A percentile compares a stretch with the other conserved stretches of the same genome.
Evolutionary conservation across 257 asterid species (phyloP).

Genomic region (Nicotiana otophora): DNA sequence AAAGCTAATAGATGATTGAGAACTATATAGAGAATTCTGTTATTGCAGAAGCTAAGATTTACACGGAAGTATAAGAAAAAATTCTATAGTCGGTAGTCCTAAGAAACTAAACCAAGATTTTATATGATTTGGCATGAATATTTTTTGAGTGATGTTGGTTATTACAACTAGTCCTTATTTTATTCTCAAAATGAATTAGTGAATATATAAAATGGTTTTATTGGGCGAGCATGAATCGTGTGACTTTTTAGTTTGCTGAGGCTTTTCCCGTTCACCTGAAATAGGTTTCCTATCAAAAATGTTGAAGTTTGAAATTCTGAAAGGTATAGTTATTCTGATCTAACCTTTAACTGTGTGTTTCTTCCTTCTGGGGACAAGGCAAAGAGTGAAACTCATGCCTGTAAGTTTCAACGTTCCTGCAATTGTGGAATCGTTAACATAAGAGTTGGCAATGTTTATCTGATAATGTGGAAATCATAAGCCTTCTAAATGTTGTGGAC

Average conservation of each 20-base stretch:
- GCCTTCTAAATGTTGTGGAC: not conserved
- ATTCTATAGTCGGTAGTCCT: not conserved
- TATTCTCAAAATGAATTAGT: not conserved
- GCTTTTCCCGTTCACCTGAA: not conserved
- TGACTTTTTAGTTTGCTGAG: not conserved
- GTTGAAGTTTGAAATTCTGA: not conserved
- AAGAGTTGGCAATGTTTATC: not conserved
- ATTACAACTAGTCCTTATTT: not conserved
- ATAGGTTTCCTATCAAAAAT: not conserved
- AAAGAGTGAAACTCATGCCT: not conserved
- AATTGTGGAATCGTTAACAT: not conserved
- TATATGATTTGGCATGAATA: not conserved
- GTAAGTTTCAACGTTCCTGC: not conserved
- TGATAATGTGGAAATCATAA: not conserved
- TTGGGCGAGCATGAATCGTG: not conserved
- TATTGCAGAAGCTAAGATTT: not conserved
- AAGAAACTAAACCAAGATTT: too few relatives aligned
- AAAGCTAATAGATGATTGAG: not conserved
- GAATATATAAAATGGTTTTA: not conserved
- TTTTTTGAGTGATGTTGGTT: not conserved
- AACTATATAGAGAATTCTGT: not conserved
- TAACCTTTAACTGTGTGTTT: not conserved
- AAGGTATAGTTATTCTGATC: not conserved
- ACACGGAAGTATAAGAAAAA: not conserved
- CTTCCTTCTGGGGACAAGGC: not conserved